Evolutionary conservation across 2,329 filamentous ascomycete species (phyloP), one percentile per base, ranked within the genome.

Genomic region (Aspergillus tanneri): DNA sequence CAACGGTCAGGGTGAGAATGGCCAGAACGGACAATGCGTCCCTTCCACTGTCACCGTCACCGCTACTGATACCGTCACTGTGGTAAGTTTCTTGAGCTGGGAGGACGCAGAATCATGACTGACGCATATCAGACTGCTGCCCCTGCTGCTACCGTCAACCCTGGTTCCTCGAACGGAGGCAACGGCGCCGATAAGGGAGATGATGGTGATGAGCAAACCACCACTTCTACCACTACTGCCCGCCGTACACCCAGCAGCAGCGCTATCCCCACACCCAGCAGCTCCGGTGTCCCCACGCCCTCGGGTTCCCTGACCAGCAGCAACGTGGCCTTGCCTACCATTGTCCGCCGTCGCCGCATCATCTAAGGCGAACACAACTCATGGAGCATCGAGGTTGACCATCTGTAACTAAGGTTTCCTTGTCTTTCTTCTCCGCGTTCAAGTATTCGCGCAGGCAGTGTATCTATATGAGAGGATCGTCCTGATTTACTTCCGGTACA

Each of bases 11-110:
- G 47, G 30, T 30, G 35, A 35, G 16, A 45, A 11, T 10, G 43
- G 32, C 11, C 23, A 37, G 32, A 34, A 51, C 22, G 49, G 30
- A 14, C 27, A 38, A 14, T 23, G 35, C 27, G 51, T 43, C 44
- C 37, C 39, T 24, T 35, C 46, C 38, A 66, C 62, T 10, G 63
- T 65, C 30, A 61, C 57, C n/a, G 62, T 67, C 27, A 70, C 66
- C 22, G 60, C 60, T 25, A 64, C 61, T 11, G 57, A 65, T 41
- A 68, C 66, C 27, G 65, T 70, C 50, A 69, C 65, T 52, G 63
- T 64, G 53, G 65, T 69, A 65, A 39, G 64, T 62, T 30, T 16
- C 34, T 12, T n/a, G 19, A 11, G 12, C 4, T 6, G 18, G 14
- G 19, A 34, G 3, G 9, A n/a, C 11, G 12, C n/a, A 32, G 24